Evolutionary conservation across 164 flowering plant species (phyloP).

Genomic region (grape (Vitis vinifera)): ASM3070453v1 NC_081815.1:1016001-1016500

Average conservation of each 20-base stretch:
- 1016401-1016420: background rate
- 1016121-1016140: slow-evolving; percentile 85
- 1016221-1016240: slow-evolving; percentile 1
- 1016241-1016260: background rate
- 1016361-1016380: too few species aligned
- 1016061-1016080: too few species aligned
- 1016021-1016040: slow-evolving; percentile 89
- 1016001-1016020: slow-evolving; percentile 84
- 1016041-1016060: background rate
- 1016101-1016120: background rate
- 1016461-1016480: too few species aligned
- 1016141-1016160: slow-evolving; percentile 71
- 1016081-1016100: too few species aligned
- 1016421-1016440: background rate
- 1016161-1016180: slow-evolving; percentile 94
- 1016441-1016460: too few species aligned
- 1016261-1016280: background rate
- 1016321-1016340: too few species aligned
- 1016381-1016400: background rate
- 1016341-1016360: too few species aligned
- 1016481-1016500: too few species aligned
- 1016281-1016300: background rate
- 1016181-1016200: slow-evolving; percentile 89
- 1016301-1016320: too few species aligned
- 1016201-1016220: slow-evolving; percentile 72